Base-by-base conservation (phyloP, 106 monocot genomes). In the Dioscorea alata region DNA sequence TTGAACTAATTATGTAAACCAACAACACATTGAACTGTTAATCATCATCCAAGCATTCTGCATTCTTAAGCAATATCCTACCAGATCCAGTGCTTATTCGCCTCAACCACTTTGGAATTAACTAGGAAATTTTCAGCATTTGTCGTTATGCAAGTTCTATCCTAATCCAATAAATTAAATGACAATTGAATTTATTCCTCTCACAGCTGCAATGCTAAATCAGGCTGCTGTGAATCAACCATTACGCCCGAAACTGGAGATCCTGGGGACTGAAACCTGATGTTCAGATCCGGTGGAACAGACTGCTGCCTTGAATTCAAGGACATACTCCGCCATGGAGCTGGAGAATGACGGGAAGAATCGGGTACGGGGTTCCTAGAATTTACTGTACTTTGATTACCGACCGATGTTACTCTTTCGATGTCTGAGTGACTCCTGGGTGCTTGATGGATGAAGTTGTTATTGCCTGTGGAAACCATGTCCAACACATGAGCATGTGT, bases 191-290 rank as follows among this genome's bases (percentile, higher is more conserved):
- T 7, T 56, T 20, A 19, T 34, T 14, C 22, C 61, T 34, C 59
- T 79, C 75, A 90, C 18, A 94, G 76, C 72, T 94, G 90, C 71
- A 94, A 84, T 51, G 85, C 85, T 69, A 94, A 81, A 69, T 85
- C 85, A 23, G 94, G 85, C 49, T 70, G 63, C 65, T 73, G 60
- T 10, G 79, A 72, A 60, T 76, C 85, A 1, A 76, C 68, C 31
- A 69, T 24, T 16, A 69, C 63, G 16, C 56, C 63, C 0, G 73
- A 73, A 53, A 61, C 61, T 7, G 77, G 75, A 23, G 90, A 90
- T 19, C 73, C 78, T n/a, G 85, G 81, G 12, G 88, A 76, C 67
- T 89, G 81, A 53, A 86, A 82, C 73, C 81, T 70, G 13, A 88
- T 66, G 69, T 86, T 87, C 48, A 87, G 50, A 59, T 86, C 87